Percentiles rank a stretch among this genome's conserved stretches.
phyloP scores from a whole-genome alignment of 306 rosid genomes.

The Parietaria judaica region DNA sequence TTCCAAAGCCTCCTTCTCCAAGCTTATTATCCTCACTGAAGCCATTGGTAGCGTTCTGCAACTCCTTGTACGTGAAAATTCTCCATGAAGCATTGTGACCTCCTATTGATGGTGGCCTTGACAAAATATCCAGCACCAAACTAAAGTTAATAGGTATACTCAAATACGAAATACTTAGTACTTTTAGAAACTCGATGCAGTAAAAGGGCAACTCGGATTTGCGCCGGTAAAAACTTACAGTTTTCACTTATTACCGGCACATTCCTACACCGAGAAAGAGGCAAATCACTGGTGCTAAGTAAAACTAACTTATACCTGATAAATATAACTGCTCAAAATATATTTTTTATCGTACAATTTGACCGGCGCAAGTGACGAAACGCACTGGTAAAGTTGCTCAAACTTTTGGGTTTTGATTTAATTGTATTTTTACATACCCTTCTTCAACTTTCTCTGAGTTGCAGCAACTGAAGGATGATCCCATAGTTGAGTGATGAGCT shows the following conservation, averaged over 20 bases:
- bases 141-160: background rate
- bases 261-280: background rate
- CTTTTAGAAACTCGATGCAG: background rate
- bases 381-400: no score
- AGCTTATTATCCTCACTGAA: conserved; percentile 67
- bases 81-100: conserved; percentile 56
- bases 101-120: conserved; percentile 36
- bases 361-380: background rate
- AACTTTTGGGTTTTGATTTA: no score
- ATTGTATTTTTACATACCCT: conserved; percentile 31
- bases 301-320: background rate
- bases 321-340: no score
- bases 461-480: conserved; percentile 60
- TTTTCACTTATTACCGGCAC: background rate
- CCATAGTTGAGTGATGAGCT: conserved; percentile 34
- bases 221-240: background rate
- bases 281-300: background rate
- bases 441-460: conserved; percentile 51
- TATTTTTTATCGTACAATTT: no score
- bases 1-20: conserved; percentile 92
- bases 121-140: background rate
- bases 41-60: conserved; percentile 76
- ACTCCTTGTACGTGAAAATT: conserved; percentile 72
- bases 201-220: background rate
- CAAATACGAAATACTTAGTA: background rate